Conservation (phyloP, 1,284 basidiomycete species). For the Puccinia polysora region DNA sequence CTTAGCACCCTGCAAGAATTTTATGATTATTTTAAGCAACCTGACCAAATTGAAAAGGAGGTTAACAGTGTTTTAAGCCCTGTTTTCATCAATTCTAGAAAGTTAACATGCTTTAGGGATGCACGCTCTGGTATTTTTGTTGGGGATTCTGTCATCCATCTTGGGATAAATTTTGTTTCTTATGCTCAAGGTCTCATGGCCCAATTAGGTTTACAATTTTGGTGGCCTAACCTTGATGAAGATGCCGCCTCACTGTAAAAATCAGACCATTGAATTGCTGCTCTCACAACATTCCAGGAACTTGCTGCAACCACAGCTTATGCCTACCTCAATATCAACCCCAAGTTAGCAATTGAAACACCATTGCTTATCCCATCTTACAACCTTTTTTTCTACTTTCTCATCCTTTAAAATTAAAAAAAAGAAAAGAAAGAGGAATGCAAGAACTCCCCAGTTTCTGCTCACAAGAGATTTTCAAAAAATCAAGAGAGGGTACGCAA, state of each 20-base stretch:
- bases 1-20: no score
- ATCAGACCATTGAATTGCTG: background rate
- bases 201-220: background rate
- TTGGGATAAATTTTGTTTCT: background rate
- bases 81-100: no score
- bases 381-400: background rate
- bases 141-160: background rate
- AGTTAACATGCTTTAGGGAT: no score
- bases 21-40: no score
- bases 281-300: no score
- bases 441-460: background rate
- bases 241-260: background rate
- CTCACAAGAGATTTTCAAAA: no score
- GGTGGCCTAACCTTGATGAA: slow-evolving; percentile 4
- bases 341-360: background rate
- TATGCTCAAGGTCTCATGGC: background rate
- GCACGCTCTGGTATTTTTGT: no score
- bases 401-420: background rate
- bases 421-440: background rate
- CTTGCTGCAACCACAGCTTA: no score
- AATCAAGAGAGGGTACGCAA: no score
- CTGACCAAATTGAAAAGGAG: no score
- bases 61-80: no score
- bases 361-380: background rate
- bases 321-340: no score